Evolutionary conservation across 805 yeast species (phyloP), one percentile per base, ranked within the genome.

Genomic region (Hanseniaspora vineae): DNA sequence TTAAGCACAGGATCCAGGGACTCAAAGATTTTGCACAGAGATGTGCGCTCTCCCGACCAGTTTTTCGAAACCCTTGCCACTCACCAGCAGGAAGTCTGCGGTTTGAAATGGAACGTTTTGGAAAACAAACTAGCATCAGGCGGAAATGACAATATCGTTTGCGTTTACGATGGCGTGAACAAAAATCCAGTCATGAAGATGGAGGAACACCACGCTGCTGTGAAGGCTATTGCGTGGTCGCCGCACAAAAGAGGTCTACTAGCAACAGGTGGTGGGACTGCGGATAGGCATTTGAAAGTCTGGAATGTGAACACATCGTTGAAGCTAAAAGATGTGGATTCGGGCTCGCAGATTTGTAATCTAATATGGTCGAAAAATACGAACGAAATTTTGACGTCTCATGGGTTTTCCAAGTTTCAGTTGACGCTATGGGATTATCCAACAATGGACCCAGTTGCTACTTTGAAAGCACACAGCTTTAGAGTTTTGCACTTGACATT

Each of bases 231-330:
- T 46, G 85, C 95, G 1, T 92, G 98, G 98, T 84, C 95, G 1
- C 97, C 98, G 2, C 97, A 92, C 60, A 96, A 87, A 60, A 70
- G 97, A 48, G 97, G 97, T 1, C 73, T 89, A 2, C 64, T 92
- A 48, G 97, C 97, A 1, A 77, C 92, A 1, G 98, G 98, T 14
- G 98, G 98, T 17, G 98, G 98, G 35, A 88, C 97, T 0, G 89
- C 94, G 1, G 98, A 92, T 64, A 78, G 90, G 49, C 75, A 81
- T 39, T 82, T 92, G 55, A 85, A 89, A 62, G 78, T 88, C 20
- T 92, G 97, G 97, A 92, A 89, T 62, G 83, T 95, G 0, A 66
- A 80, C 42, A 84, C 83, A 8, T 96, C 96, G 1, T 62, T 72
- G 20, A 76, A 81, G 50, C 59, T 85, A 12, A 76, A 78, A 56